Percentiles rank a stretch among this genome's conserved stretches.
These are phyloP conservation scores for Hordeum marinum DNA, from an alignment of 176 grass and related monocot species.

Conservation along the genomic window DNA sequence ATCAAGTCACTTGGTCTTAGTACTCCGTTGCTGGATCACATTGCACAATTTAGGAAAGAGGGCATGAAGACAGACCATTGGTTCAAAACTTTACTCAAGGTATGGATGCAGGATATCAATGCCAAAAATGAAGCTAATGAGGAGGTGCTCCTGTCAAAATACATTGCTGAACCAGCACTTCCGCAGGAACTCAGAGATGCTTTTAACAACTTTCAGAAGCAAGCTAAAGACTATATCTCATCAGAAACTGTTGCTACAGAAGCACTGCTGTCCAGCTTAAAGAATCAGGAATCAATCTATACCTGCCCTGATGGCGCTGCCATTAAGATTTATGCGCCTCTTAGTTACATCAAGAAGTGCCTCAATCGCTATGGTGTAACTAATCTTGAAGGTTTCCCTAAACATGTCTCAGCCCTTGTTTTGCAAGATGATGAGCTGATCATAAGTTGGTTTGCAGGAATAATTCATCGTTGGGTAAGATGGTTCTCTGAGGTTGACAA, in stretches of 20 bases:
- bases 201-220: slow-evolving; percentile 83
- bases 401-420: slow-evolving; percentile 63
- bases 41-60: slow-evolving; percentile 85
- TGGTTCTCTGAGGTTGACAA: slow-evolving; percentile 77
- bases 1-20: slow-evolving; percentile 80
- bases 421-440: slow-evolving; percentile 95
- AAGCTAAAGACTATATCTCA: slow-evolving; percentile 58
- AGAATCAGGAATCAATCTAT: slow-evolving; percentile 29
- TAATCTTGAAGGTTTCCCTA: slow-evolving; percentile 77
- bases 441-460: slow-evolving; percentile 89
- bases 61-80: slow-evolving; percentile 97
- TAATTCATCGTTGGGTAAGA: slow-evolving; percentile 70
- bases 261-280: slow-evolving; percentile 45
- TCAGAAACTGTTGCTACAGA: slow-evolving; percentile 55
- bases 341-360: slow-evolving; percentile 62
- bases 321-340: slow-evolving; percentile 60
- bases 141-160: slow-evolving; percentile 75
- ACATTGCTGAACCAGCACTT: slow-evolving; percentile 76
- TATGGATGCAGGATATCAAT: slow-evolving; percentile 89
- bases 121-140: slow-evolving; percentile 63
- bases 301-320: slow-evolving; percentile 27
- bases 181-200: slow-evolving; percentile 70
- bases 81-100: slow-evolving; percentile 85
- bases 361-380: slow-evolving; percentile 77
- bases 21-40: slow-evolving; percentile 78